Percentiles rank a stretch among this genome's conserved stretches.
Evolutionary conservation across 768 basidiomycete genomes (phyloP).

Genomic region (Panus rudis): DNA sequence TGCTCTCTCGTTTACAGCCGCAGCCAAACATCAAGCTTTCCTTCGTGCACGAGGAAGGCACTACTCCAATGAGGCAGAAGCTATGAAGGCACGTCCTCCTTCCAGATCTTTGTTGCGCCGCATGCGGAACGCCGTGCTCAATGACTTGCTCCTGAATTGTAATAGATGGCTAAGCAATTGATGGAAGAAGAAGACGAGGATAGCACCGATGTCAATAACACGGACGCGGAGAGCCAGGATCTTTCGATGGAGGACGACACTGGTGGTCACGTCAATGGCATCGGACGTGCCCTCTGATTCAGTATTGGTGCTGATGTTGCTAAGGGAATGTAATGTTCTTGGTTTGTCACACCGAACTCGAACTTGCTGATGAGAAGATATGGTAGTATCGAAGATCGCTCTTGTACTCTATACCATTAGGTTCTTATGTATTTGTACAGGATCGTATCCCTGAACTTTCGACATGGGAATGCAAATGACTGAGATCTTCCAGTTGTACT

Average conservation of each 20-base stretch:
- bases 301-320: too few species aligned
- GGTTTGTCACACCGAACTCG: too few species aligned
- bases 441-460: too few species aligned
- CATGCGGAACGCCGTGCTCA: slow-evolving; percentile 1
- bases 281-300: too few species aligned
- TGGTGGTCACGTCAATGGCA: slow-evolving; percentile 17
- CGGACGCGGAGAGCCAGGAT: slow-evolving; percentile 14
- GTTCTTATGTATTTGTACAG: too few species aligned
- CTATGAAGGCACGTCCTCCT: slow-evolving; percentile 66
- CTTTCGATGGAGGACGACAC: slow-evolving; percentile 21
- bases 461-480: too few species aligned
- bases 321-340: too few species aligned
- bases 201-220: slow-evolving; percentile 13
- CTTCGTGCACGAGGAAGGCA: slow-evolving; percentile 75
- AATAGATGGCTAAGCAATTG: slow-evolving; percentile 56
- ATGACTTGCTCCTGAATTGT: slow-evolving; percentile 6
- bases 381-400: too few species aligned
- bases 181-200: slow-evolving; percentile 48
- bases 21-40: slow-evolving; percentile 77
- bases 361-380: too few species aligned
- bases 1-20: slow-evolving; percentile 38
- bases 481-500: too few species aligned
- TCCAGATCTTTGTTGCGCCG: neutral
- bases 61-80: slow-evolving; percentile 88
- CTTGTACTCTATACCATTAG: too few species aligned